Evolutionary conservation across 148 eudicot species (phyloP).

Genomic region (Spergularia bocconei): DNA sequence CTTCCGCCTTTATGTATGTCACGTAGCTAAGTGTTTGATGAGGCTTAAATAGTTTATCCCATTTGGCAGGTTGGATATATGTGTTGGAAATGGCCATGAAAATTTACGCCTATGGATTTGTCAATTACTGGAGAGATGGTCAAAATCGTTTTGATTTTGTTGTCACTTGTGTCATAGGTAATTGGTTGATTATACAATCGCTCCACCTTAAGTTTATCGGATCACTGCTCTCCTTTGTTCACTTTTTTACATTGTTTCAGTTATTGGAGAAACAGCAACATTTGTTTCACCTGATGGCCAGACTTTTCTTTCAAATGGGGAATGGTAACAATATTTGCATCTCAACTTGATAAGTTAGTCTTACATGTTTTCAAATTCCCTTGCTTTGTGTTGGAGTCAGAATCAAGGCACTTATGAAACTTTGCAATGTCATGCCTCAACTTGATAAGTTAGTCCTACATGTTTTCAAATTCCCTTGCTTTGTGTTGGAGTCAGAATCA

Average conservation of each 20-base stretch:
- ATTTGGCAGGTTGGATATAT: constrained; percentile 81
- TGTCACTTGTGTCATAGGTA: constrained; percentile 93
- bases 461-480: not conserved
- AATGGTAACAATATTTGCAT: constrained; percentile 56
- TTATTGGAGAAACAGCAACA: constrained; percentile 86
- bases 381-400: not conserved
- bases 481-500: not conserved
- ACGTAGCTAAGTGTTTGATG: not conserved
- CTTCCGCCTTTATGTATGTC: not conserved
- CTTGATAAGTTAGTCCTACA: not conserved
- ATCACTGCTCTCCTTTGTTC: not conserved
- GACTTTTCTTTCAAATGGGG: constrained; percentile 82
- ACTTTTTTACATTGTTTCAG: constrained; percentile 38
- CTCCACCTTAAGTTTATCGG: not conserved
- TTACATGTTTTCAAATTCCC: not conserved
- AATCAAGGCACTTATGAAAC: not conserved
- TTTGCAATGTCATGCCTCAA: not conserved
- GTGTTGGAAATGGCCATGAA: constrained; percentile 86
- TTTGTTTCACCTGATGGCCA: constrained; percentile 53
- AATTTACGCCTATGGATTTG: constrained; percentile 78
- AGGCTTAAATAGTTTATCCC: constrained; percentile 4
- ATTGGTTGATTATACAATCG: constrained; percentile 9
- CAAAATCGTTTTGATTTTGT: constrained; percentile 91
- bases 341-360: not conserved
- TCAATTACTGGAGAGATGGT: constrained; percentile 95